These are phyloP conservation scores for Hansenula lynferdii DNA, from an alignment of 1,139 yeast species.

Conservation along the genomic window DNA sequence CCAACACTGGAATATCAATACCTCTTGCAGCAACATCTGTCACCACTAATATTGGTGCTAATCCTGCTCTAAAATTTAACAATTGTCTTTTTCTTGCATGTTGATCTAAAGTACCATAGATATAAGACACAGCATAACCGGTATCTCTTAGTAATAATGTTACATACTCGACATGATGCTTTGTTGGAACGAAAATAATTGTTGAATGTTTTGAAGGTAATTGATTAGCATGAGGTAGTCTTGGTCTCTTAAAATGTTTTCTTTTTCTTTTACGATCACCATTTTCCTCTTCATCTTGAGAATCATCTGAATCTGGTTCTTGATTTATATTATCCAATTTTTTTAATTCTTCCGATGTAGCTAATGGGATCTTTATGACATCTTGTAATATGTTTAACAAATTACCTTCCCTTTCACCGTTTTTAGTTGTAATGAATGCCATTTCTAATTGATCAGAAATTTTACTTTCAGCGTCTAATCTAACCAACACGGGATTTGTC, in stretches of 20 bases:
- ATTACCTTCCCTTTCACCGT: constrained; percentile 87
- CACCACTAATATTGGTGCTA: constrained; percentile 80
- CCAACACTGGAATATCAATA: constrained; percentile 95
- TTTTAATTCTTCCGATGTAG: constrained; percentile 58
- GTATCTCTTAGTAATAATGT: constrained; percentile 63
- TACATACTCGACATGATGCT: constrained; percentile 94
- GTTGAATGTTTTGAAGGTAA: constrained; percentile 85
- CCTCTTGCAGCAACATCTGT: constrained; percentile 99
- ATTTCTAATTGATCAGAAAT: constrained; percentile 87
- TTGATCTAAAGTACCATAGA: constrained; percentile 94
- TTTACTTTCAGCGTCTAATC: constrained; percentile 89
- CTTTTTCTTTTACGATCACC: constrained; percentile 30
- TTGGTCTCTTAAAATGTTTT: constrained; percentile 42
- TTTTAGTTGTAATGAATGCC: constrained; percentile 79
- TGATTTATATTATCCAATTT: constrained; percentile 44
- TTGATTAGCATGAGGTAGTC: constrained; percentile 73
- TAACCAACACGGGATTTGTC: constrained; percentile 86
- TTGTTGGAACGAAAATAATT: constrained; percentile 91
- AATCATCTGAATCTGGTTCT: constrained; percentile 44
- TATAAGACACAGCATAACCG: constrained; percentile 84
- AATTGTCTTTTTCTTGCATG: constrained; percentile 90
- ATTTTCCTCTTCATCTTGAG: constrained; percentile 35
- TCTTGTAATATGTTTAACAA: constrained; percentile 71
- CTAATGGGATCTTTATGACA: constrained; percentile 80
- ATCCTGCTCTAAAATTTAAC: constrained; percentile 77